Conservation (phyloP, 257 asterid species). For the Craterostigma plantagineum region DNA sequence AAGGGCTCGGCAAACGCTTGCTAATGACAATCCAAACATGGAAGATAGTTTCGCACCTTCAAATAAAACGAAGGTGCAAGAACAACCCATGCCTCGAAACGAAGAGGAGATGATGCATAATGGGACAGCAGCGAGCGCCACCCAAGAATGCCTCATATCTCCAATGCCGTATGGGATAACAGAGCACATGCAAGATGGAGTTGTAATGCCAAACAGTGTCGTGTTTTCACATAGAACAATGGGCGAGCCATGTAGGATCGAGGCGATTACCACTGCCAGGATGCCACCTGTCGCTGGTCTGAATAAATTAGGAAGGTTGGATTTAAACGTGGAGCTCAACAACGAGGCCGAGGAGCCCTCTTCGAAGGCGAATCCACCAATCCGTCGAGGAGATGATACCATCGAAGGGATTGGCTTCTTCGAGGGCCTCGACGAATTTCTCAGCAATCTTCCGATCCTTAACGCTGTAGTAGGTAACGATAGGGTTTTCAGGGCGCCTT, state of each 20-base stretch:
- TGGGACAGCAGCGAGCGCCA: too few species aligned
- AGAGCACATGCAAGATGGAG: not conserved
- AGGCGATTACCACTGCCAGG: slow-evolving; percentile 12
- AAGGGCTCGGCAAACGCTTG: slow-evolving; percentile 13
- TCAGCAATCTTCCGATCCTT: slow-evolving; percentile 78
- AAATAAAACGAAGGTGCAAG: slow-evolving; percentile 3
- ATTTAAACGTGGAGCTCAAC: slow-evolving; percentile 79
- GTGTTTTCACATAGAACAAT: slow-evolving; percentile 1
- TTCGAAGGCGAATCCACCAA: slow-evolving; percentile 31
- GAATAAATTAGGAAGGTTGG: slow-evolving; percentile 55
- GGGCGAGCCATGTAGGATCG: slow-evolving; percentile 24
- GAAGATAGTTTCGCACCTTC: not conserved
- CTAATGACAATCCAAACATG: slow-evolving; percentile 18
- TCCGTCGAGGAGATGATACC: slow-evolving; percentile 59
- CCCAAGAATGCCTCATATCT: too few species aligned
- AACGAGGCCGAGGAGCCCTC: slow-evolving; percentile 72
- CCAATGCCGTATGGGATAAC: too few species aligned
- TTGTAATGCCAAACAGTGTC: not conserved
- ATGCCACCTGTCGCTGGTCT: slow-evolving; percentile 51
- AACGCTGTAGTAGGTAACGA: slow-evolving; percentile 67
- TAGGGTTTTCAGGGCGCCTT: slow-evolving; percentile 63
- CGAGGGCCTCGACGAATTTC: slow-evolving; percentile 92
- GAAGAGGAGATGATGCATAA: slow-evolving; percentile 11
- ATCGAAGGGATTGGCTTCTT: slow-evolving; percentile 78
- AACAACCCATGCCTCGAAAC: slow-evolving; percentile 13